phyloP scores from a whole-genome alignment of 2,329 filamentous ascomycete species.

The Paraconiothyrium brasiliense region DNA sequence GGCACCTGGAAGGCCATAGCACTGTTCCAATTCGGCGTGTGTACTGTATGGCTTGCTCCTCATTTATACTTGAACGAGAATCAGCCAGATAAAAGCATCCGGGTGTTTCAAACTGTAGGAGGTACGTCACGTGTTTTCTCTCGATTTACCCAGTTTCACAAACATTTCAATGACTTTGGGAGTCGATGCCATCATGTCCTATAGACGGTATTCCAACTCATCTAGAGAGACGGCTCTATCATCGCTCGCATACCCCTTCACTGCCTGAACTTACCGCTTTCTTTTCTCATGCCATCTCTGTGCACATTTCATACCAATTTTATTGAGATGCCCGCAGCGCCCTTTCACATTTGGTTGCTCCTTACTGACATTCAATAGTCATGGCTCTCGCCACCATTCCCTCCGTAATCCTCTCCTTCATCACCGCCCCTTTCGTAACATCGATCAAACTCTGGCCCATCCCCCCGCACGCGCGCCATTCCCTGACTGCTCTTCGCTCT shows the following conservation, averaged over 20 bases:
- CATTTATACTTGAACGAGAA: conserved; percentile 45
- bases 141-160: not conserved
- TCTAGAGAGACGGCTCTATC: not conserved
- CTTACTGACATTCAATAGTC: conserved; percentile 30
- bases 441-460: conserved; percentile 42
- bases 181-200: too few relatives aligned
- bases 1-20: conserved; percentile 49
- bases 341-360: conserved; percentile 3
- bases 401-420: conserved; percentile 42
- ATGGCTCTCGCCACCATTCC: conserved; percentile 42
- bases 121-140: conserved; percentile 33
- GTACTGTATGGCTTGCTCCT: conserved; percentile 43
- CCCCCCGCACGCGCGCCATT: conserved; percentile 38
- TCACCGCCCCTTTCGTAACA: conserved; percentile 50
- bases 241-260: too few relatives aligned
- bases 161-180: not conserved
- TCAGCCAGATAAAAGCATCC: conserved; percentile 39
- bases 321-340: not conserved
- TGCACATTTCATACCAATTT: not conserved
- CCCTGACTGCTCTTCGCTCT: conserved; percentile 35
- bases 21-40: conserved; percentile 46
- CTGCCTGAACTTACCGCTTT: not conserved
- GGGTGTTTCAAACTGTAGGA: conserved; percentile 38
- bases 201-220: not conserved
- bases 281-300: not conserved